Base-by-base conservation (phyloP, 805 yeast genomes). In the Candida maltosa region DNA sequence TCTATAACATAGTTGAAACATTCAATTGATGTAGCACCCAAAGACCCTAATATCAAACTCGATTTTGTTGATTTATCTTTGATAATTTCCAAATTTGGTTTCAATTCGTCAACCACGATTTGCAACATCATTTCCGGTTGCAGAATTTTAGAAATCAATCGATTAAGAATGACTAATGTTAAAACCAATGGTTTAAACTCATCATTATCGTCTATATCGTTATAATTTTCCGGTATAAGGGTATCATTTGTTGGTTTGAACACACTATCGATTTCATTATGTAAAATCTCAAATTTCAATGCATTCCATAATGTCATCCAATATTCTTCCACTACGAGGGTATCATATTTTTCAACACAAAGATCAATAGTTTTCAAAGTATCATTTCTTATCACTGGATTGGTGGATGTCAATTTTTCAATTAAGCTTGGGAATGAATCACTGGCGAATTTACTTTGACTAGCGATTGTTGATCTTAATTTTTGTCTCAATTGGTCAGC, bases 231-330 rank as follows among this genome's bases (percentile, higher is more conserved):
- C 1, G 67, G 65, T 10, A 64, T 46, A 4, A 65, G 46, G 6
- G 35, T 34, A 28, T 43, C 46, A 1, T 45, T 37, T n/a, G 49
- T 47, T 3, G 67, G 51, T 27, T 45, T 44, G 46, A 64, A 58
- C 6, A 52, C 39, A 6, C 42, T 34, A 5, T 35, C 34, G 17
- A 36, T 49, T 37, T 83, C 86, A 27, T 80, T 81, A 54, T 91
- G 95, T 38, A 91, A 63, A n/a, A 91, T 71, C 56, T 91, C 96
- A 54, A 77, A 88, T 54, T 91, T 91, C 34, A 91, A 62, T 0
- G 95, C 86, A 47, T 85, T 83, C 95, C 96, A 93, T 4, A 91
- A 52, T 2, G 81, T 73, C 6, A 73, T 52, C 89, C 95, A 89
- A 52, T 76, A 72, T 8, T 69, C 70, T 20, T 70, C 60, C 7